Conservation (phyloP, 2,329 filamentous ascomycete species). For the Aureobasidium melanogenum region DNA sequence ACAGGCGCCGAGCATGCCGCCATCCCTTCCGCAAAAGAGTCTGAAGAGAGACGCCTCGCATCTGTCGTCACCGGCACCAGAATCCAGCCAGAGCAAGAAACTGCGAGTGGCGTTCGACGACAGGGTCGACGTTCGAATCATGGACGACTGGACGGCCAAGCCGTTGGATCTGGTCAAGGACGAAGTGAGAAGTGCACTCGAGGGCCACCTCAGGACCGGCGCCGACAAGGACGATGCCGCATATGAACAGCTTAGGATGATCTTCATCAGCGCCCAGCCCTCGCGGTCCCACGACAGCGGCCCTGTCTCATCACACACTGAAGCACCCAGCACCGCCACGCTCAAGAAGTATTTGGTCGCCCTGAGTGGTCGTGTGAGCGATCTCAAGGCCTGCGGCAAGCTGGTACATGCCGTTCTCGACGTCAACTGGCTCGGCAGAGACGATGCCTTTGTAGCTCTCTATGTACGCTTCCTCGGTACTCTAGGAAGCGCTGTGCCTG, state of each 20-base stretch:
- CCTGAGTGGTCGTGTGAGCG: constrained; percentile 47
- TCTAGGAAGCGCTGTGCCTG: constrained; percentile 73
- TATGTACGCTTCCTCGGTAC: constrained; percentile 50
- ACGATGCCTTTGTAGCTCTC: constrained; percentile 49
- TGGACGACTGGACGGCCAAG: constrained; percentile 42
- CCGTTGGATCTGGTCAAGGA: constrained; percentile 50
- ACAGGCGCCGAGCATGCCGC: constrained; percentile 22
- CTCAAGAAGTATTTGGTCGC: constrained; percentile 52
- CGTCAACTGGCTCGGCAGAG: constrained; percentile 53
- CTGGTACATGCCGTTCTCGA: constrained; percentile 50
- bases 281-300: constrained; percentile 21
- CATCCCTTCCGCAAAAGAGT: constrained; percentile 23
- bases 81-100: constrained; percentile 32
- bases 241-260: constrained; percentile 48
- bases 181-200: constrained; percentile 48
- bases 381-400: constrained; percentile 47
- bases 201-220: constrained; percentile 25
- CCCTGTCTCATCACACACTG: constrained; percentile 17
- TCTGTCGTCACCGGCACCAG: constrained; percentile 26
- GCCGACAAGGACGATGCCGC: constrained; percentile 44
- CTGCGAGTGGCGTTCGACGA: constrained; percentile 41
- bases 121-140: constrained; percentile 37
- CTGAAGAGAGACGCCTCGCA: constrained; percentile 29
- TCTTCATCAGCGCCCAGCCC: constrained; percentile 41
- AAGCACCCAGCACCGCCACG: constrained; percentile 42